Percentiles rank a stretch among this genome's conserved stretches.
Conservation (phyloP, 1,284 basidiomycete species). For the Hemileccinum hortonii region DNA sequence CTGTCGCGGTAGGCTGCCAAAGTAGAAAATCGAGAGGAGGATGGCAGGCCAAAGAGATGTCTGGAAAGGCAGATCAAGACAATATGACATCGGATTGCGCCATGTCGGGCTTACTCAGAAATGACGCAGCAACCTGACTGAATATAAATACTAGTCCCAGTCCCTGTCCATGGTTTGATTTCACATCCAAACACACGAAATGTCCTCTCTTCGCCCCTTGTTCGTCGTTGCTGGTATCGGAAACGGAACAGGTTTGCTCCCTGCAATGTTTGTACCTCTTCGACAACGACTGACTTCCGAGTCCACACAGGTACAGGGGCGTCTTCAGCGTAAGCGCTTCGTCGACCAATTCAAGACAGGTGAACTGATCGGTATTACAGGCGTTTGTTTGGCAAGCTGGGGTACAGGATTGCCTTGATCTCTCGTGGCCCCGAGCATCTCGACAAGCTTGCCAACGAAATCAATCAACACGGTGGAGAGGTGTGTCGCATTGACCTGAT, state of each 20-base stretch:
- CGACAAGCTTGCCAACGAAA: conserved; percentile 52
- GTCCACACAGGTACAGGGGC: conserved; percentile 54
- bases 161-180: not conserved
- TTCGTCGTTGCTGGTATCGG: conserved; percentile 59
- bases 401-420: conserved; percentile 69
- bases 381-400: conserved; percentile 60
- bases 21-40: too few species aligned
- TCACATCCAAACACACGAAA: conserved; percentile 16
- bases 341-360: not conserved
- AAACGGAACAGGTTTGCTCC: conserved; percentile 35
- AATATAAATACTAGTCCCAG: conserved; percentile 20
- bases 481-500: conserved; percentile 34
- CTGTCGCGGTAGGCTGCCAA: too few species aligned
- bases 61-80: too few species aligned
- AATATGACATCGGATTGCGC: conserved; percentile 7
- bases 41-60: too few species aligned
- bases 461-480: conserved; percentile 59
- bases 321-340: conserved; percentile 53
- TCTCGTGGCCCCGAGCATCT: conserved; percentile 58
- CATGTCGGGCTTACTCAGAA: conserved; percentile 23
- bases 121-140: not conserved
- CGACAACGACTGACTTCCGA: not conserved
- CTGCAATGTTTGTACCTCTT: not conserved
- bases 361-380: conserved; percentile 35
- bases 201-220: conserved; percentile 43